A percentile compares a stretch with the other conserved stretches of the same genome.
These are phyloP conservation scores for Spergularia bocconei DNA, from an alignment of 148 eudicot species.

Conservation along the genomic window DNA sequence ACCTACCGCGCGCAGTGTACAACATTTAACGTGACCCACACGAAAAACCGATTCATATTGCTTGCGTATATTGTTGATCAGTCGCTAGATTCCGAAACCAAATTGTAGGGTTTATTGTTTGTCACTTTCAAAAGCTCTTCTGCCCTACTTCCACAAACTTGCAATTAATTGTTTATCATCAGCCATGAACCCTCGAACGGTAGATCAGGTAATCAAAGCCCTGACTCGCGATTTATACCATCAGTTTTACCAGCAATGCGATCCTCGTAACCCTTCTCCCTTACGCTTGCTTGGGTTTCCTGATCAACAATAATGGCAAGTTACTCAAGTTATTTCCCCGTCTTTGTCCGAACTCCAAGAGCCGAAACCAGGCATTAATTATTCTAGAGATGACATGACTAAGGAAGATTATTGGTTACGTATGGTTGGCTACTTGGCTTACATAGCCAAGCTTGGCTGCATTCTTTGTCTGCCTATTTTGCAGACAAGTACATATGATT, in stretches of 20 bases:
- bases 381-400: constrained; percentile 9
- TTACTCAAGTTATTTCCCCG: not conserved
- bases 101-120: too few species aligned
- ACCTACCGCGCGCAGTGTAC: too few species aligned
- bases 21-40: too few species aligned
- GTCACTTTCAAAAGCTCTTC: too few species aligned
- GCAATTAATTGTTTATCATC: too few species aligned
- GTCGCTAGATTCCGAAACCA: too few species aligned
- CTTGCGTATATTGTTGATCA: too few species aligned
- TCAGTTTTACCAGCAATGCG: constrained; percentile 12
- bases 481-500: constrained; percentile 5
- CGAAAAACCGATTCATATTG: too few species aligned
- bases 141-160: too few species aligned
- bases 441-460: constrained; percentile 27
- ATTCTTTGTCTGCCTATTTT: constrained; percentile 11
- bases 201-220: constrained; percentile 27
- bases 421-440: constrained; percentile 25
- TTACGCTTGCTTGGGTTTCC: constrained; percentile 24
- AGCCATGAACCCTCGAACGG: constrained; percentile 20
- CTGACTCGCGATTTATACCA: constrained; percentile 21
- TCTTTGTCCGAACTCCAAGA: constrained; percentile 15
- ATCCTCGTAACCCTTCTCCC: constrained; percentile 8
- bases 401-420: constrained; percentile 24
- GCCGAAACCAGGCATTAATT: constrained; percentile 22
- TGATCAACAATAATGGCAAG: constrained; percentile 22